Percentiles rank a stretch among this genome's conserved stretches.
Conservation (phyloP, 2,329 filamentous ascomycete genomes). For the Fusarium sororula region DNA sequence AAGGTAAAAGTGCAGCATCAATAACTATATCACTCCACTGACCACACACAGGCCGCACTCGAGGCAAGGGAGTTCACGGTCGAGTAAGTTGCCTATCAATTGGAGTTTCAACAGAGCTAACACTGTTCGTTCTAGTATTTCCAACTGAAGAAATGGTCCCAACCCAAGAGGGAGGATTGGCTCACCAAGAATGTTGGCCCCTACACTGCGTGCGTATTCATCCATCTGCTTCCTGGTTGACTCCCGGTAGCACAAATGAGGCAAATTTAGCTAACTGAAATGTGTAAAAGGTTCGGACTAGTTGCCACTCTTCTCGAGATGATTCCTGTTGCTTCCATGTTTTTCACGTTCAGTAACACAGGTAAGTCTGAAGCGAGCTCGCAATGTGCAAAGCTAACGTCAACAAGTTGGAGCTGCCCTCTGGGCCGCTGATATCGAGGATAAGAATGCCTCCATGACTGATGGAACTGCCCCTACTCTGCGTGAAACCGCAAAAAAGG, state of each 20-base stretch:
- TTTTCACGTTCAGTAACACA: slow-evolving; percentile 91
- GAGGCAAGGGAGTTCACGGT: slow-evolving; percentile 61
- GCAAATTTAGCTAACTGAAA: slow-evolving; percentile 15
- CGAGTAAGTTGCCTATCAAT: slow-evolving; percentile 55
- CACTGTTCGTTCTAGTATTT: slow-evolving; percentile 71
- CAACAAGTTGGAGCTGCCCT: slow-evolving; percentile 81
- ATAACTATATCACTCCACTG: slow-evolving; percentile 1
- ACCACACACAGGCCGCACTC: slow-evolving; percentile 52
- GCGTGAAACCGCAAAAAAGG: slow-evolving; percentile 59
- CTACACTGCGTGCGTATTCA: slow-evolving; percentile 77
- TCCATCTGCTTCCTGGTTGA: not conserved
- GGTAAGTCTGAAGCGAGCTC: slow-evolving; percentile 51
- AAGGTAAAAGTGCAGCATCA: slow-evolving; percentile 57
- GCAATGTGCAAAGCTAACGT: slow-evolving; percentile 9
- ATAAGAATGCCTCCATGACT: slow-evolving; percentile 59
- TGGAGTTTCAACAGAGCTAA: not conserved
- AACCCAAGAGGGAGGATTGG: slow-evolving; percentile 71
- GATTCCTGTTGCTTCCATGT: slow-evolving; percentile 81
- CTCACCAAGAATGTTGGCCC: slow-evolving; percentile 75
- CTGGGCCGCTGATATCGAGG: slow-evolving; percentile 91
- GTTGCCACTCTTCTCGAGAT: slow-evolving; percentile 85
- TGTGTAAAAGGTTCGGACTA: slow-evolving; percentile 70
- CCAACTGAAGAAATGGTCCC: slow-evolving; percentile 86
- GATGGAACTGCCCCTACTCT: slow-evolving; percentile 60
- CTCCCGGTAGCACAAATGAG: not conserved